These are phyloP conservation scores for Serendipita sp. DNA, from an alignment of 768 basidiomycete species.

Conservation along the genomic window DNA sequence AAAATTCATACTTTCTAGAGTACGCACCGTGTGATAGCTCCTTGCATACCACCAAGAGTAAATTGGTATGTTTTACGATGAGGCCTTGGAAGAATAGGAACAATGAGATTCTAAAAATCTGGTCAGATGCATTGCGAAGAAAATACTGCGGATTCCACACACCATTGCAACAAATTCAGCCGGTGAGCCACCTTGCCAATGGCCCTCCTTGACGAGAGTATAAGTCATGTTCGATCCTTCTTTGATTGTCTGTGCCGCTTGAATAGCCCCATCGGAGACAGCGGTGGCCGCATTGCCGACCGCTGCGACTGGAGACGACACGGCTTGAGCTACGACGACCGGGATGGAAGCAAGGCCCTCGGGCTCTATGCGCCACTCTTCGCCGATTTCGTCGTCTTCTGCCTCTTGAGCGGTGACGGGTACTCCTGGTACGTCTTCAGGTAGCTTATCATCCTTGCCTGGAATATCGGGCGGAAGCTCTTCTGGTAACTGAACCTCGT, in stretches of 20 bases:
- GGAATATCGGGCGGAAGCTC: neutral
- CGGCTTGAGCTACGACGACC: neutral
- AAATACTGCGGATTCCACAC: constrained; percentile 13
- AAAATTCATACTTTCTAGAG: neutral
- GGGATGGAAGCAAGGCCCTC: neutral
- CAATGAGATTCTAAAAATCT: constrained; percentile 24
- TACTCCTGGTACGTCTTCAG: constrained; percentile 8
- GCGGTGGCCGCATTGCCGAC: constrained; percentile 14
- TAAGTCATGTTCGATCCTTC: neutral
- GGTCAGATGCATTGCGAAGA: constrained; percentile 11
- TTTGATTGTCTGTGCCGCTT: neutral
- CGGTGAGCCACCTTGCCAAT: constrained; percentile 14
- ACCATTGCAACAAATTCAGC: constrained; percentile 19
- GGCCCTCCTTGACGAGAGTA: constrained; percentile 9
- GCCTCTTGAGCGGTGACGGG: constrained; percentile 19
- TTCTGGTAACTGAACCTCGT: constrained; percentile 32
- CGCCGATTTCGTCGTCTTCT: constrained; percentile 10
- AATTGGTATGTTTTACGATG: constrained; percentile 30
- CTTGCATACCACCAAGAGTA: constrained; percentile 35
- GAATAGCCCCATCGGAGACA: neutral
- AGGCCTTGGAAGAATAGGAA: constrained; percentile 33
- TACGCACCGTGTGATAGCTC: constrained; percentile 20
- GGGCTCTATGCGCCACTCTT: constrained; percentile 2
- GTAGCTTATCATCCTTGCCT: neutral
- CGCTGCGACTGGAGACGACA: neutral